Evolutionary conservation across 805 yeast genomes (phyloP), one percentile per base, ranked within the genome.

Genomic region (Pachysolen tannophilus): DNA sequence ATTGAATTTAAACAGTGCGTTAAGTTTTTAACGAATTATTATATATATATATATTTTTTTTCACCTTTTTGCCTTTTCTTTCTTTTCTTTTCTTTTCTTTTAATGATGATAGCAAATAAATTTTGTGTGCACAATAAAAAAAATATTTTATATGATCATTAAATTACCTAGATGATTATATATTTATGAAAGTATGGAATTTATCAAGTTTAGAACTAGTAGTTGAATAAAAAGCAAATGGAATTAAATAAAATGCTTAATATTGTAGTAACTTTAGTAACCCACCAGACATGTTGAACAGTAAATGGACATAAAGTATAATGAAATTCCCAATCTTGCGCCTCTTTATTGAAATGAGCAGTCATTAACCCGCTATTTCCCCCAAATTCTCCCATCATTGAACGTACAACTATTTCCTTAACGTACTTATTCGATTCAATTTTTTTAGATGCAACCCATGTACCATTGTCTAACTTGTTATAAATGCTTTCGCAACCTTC

Each of bases 201-300:
- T n/a, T n/a, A n/a, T n/a, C n/a, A n/a, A n/a, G n/a, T n/a, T n/a
- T n/a, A n/a, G n/a, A n/a, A n/a, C n/a, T n/a, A n/a, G n/a, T n/a
- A n/a, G n/a, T n/a, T n/a, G n/a, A n/a, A n/a, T n/a, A 49, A 16
- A 11, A 39, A 34, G 30, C 41, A 27, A 4, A 60, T 30, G 0
- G 75, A 64, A 21, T 56, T 54, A 5, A 67, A 38, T 4, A 72
- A 38, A 0, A 64, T 45, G 0, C 73, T 58, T 8, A 75, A 34
- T 1, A 69, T 38, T 3, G 67, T 52, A 6, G 70, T 46, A 1
- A 78, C 68, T 48, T 83, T 78, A 2, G 94, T 69, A 6, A 72
- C 83, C 98, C 98, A 92, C 98, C 98, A 92, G 35, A 82, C 75
- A 53, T 88, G 97, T 59, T 88, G 97, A 8, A 85, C 73, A 2